Evolutionary conservation across 2,329 filamentous ascomycete species (phyloP), one percentile per base, ranked within the genome.

Genomic region (Alternaria rosae): DNA sequence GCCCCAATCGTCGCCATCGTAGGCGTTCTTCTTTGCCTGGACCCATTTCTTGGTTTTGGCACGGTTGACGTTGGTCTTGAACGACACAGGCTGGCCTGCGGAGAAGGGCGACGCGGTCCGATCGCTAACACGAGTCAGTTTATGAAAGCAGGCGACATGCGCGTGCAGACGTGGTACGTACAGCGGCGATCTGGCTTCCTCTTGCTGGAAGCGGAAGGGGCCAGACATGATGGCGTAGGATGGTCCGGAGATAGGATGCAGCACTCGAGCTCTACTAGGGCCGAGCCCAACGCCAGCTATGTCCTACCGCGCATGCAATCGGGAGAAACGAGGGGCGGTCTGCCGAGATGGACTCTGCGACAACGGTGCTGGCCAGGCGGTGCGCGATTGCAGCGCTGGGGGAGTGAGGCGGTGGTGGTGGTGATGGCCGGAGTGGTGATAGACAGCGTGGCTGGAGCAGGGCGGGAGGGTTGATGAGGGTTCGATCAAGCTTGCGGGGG

Each of bases 21-120:
- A 98, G 75, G 88, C 92, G 71, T 91, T 89, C 61, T 88, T 85
- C 79, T 94, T 94, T 35, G 94, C 94, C 73, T 97, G 91, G 38
- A 94, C 91, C 94, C 94, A 98, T 86, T 97, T 97, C 81, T 90
- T 92, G 57, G 94, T 97, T 82, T 97, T 97, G 58, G 89, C 87
- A 64, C 94, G 89, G 80, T 92, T 94, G 51, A 97, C 89, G 78
- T 97, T 96, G 54, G 93, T 88, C 77, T 92, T 91, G 81, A 94
- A 97, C 25, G 85, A 87, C 26, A 86, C 79, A 25, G 84, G 81
- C 55, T 83, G 83, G 38, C 66, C 68, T 38, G 70, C 62, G 42
- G 71, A 67, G 61, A 69, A 68, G 45, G 67, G 68, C 20, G 71
- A 73, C n/a, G 71, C 66, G 45, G 70, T 54, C 20, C 74, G 74